phyloP scores from a whole-genome alignment of 331 rosid genomes.

The Rosa hybrid region DNA sequence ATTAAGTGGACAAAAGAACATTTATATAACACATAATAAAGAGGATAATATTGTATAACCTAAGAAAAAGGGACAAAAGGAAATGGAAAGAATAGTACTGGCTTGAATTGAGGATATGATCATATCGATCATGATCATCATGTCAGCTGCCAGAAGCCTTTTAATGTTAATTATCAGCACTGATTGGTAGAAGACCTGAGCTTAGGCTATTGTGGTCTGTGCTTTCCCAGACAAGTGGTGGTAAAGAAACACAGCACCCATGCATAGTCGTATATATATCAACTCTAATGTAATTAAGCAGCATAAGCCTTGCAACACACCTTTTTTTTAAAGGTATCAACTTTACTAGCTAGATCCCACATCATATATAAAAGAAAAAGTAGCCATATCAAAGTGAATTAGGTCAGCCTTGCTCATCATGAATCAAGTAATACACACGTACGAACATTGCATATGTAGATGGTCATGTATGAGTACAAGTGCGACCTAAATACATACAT shows the following conservation, averaged over 20 bases:
- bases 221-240: conserved; percentile 59
- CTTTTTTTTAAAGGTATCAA: not conserved
- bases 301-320: not conserved
- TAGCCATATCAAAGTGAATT: not conserved
- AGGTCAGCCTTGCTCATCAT: conserved; percentile 5
- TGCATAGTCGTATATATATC: not conserved
- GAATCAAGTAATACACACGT: not conserved
- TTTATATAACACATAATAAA: not conserved
- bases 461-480: not conserved
- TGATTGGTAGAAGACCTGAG: conserved; percentile 46
- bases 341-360: conserved; percentile 3
- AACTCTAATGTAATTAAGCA: not conserved
- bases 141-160: conserved; percentile 1
- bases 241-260: conserved; percentile 22
- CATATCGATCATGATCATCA: not conserved
- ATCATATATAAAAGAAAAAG: not conserved
- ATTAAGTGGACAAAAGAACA: not conserved
- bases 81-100: conserved; percentile 6
- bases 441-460: not conserved
- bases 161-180: conserved; percentile 1
- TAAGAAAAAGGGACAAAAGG: not conserved
- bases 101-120: conserved; percentile 5
- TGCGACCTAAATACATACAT: not conserved
- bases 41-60: not conserved
- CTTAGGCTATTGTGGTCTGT: conserved; percentile 37